A percentile compares a stretch with the other conserved stretches of the same genome.
phyloP scores from a whole-genome alignment of 768 basidiomycete species.

The Suillus variegatus region DNA sequence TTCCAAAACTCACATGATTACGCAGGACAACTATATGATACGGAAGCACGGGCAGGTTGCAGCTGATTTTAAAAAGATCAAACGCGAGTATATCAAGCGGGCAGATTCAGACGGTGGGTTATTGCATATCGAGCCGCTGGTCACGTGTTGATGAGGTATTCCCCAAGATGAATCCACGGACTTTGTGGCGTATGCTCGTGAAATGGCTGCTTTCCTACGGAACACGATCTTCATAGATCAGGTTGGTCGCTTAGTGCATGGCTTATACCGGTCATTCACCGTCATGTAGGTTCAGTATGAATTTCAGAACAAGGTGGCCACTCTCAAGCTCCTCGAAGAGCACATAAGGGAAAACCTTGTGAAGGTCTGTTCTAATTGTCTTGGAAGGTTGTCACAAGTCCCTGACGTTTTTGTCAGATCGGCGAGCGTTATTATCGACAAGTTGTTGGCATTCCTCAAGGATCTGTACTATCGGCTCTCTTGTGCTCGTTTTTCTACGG shows the following conservation, averaged over 20 bases:
- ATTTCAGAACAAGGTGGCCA: conserved; percentile 51
- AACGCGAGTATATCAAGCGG: conserved; percentile 55
- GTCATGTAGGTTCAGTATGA: conserved; percentile 51
- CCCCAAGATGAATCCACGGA: conserved; percentile 69
- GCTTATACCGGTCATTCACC: neutral
- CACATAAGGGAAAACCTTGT: conserved; percentile 94
- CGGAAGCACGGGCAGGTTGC: conserved; percentile 71
- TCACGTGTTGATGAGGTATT: neutral
- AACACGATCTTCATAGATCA: conserved; percentile 88
- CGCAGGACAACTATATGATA: conserved; percentile 70
- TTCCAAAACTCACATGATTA: conserved; percentile 3
- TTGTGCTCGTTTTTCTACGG: conserved; percentile 96
- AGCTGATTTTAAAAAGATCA: conserved; percentile 55
- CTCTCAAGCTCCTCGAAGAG: conserved; percentile 77
- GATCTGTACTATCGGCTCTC: conserved; percentile 92
- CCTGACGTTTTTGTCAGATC: conserved; percentile 52
- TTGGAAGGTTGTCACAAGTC: conserved; percentile 4
- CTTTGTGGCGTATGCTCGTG: conserved; percentile 69
- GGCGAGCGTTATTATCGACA: conserved; percentile 82
- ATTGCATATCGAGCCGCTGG: too few relatives aligned
- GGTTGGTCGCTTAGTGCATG: conserved; percentile 36
- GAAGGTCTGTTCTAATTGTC: conserved; percentile 49
- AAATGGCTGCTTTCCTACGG: conserved; percentile 65
- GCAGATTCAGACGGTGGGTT: conserved; percentile 66
- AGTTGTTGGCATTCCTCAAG: conserved; percentile 94